Base-by-base conservation (phyloP, 352 stramenopile genomes). In the Pythium aphanidermatum region DNA sequence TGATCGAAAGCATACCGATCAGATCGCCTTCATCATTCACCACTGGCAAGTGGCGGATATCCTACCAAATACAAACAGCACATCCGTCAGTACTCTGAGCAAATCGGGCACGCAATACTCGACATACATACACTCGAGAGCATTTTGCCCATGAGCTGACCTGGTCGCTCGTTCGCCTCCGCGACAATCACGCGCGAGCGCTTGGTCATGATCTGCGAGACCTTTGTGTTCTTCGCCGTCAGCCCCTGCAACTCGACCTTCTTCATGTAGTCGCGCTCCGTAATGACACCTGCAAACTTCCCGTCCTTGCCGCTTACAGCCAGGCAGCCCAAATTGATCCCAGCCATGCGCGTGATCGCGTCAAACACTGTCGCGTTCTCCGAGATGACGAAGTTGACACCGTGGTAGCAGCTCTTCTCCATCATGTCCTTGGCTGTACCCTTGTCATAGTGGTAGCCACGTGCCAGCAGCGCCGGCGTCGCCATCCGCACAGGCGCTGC, bases 131-230 rank as follows among this genome's bases (percentile, higher is more conserved):
- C 75, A 43, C 82, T 95, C 16, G 76, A 86, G 35, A 98, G 75
- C 94, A 98, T 98, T 75, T 98, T 98, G 43, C 74, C 77, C 91
- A 98, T 98, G 57, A 96, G 92, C 26, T 84, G 65, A 24, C 85
- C 77, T 25, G 96, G 83, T 4, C 81, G 83, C 63, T 98, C 92
- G 29, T 86, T 61, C 27, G 71, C 74, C 7, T 75, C 74, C 9
- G 91, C 94, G 24, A 93, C 80, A 27, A 97, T 80, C 31, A 98
- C 60, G 32, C 96, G 96, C 21, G 85, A 79, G 36, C 69, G 76
- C 48, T 93, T 92, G 32, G 94, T 98, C 63, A 93, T 93, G 65
- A 98, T 98, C 82, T 98, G 85, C 40, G 86, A 86, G 20, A 98
- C 77, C 19, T 68, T 68, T 11, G 86, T 96, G 20, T 67, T 65